Percentiles rank a stretch among this genome's conserved stretches.
phyloP scores from a whole-genome alignment of 192 early-diverging fungal genomes.

The Backusella macrospora region DNA sequence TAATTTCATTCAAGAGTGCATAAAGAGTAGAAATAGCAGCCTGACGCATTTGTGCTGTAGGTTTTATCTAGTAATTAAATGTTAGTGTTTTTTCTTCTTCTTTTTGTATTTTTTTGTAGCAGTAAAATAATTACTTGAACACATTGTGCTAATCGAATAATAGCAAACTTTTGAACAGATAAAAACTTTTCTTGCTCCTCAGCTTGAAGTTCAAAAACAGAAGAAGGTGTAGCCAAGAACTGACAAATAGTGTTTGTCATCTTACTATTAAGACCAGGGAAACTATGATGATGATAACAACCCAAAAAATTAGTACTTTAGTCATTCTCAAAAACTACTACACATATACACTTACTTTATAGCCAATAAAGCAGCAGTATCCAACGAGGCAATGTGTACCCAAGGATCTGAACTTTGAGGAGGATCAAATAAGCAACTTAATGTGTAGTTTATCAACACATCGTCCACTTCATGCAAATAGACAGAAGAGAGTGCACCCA shows the following conservation, averaged over 20 bases:
- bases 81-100: neutral
- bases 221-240: conserved; percentile 52
- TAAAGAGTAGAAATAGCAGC: conserved; percentile 39
- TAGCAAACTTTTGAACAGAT: conserved; percentile 38
- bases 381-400: conserved; percentile 44
- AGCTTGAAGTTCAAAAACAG: conserved; percentile 12
- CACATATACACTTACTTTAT: conserved; percentile 39
- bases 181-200: neutral
- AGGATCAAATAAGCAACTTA: conserved; percentile 45
- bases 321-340: neutral
- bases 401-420: conserved; percentile 40
- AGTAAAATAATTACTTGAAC: conserved; percentile 41
- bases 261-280: conserved; percentile 30
- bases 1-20: conserved; percentile 43
- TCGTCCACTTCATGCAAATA: conserved; percentile 55
- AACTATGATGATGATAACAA: conserved; percentile 13
- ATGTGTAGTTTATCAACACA: conserved; percentile 46
- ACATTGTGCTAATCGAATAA: conserved; percentile 52
- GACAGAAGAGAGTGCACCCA: conserved; percentile 50
- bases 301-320: neutral
- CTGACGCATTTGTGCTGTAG: conserved; percentile 23
- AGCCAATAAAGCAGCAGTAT: conserved; percentile 43
- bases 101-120: neutral
- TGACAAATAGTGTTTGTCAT: conserved; percentile 51
- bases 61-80: conserved; percentile 24